A percentile compares a stretch with the other conserved stretches of the same genome.
phyloP scores from a whole-genome alignment of 176 grass and related monocot species.

The Musa itinerans region DNA sequence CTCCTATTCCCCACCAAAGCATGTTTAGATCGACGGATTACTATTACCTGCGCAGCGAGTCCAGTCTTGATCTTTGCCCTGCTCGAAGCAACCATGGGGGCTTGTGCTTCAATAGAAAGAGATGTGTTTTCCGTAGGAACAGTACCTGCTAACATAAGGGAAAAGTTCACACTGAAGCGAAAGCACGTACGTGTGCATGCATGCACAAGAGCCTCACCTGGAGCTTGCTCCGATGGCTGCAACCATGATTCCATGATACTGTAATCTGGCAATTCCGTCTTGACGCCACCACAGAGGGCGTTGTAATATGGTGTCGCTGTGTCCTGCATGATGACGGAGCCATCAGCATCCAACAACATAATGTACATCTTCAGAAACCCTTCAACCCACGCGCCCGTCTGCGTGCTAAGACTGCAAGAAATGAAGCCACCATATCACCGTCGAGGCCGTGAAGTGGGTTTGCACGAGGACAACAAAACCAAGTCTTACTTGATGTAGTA shows the following conservation, averaged over 20 bases:
- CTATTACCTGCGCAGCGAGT: too few relatives aligned
- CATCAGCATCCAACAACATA: conserved; percentile 17
- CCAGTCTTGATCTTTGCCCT: too few relatives aligned
- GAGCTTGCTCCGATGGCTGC: not conserved
- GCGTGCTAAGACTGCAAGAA: conserved; percentile 15
- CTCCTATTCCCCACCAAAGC: not conserved
- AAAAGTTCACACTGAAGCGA: too few relatives aligned
- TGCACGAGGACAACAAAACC: not conserved
- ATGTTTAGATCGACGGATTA: not conserved
- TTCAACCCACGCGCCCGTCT: conserved; percentile 21
- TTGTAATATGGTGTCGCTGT: conserved; percentile 18
- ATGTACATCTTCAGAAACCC: conserved; percentile 20
- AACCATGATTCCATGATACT: not conserved
- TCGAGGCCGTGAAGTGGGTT: not conserved
- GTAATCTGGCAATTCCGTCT: not conserved
- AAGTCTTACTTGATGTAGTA: conserved; percentile 23
- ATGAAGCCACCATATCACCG: not conserved
- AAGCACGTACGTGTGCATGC: not conserved
- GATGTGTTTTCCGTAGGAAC: not conserved
- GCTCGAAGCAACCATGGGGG: not conserved
- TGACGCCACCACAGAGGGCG: conserved; percentile 19
- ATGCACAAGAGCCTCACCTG: not conserved
- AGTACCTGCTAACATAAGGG: too few relatives aligned
- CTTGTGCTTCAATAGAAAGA: not conserved
- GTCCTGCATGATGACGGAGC: conserved; percentile 10